Evolutionary conservation across 2,329 filamentous ascomycete species (phyloP).

Genomic region (Calonectria hawksworthii): DNA sequence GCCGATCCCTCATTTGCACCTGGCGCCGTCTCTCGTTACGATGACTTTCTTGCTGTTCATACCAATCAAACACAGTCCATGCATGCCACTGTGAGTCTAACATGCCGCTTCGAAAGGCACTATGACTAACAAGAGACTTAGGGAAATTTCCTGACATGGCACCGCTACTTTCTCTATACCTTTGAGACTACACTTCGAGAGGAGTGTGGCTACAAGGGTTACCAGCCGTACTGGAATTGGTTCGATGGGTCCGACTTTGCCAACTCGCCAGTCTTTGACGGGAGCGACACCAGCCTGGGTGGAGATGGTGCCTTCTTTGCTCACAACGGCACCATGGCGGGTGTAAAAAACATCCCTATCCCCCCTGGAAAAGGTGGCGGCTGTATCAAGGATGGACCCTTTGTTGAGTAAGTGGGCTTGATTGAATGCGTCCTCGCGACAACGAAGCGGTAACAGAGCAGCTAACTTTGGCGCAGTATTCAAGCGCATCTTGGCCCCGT

Average conservation of each 20-base stretch:
- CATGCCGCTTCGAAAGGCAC: background rate
- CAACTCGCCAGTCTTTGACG: slow-evolving; percentile 67
- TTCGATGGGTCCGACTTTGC: slow-evolving; percentile 59
- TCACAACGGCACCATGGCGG: background rate
- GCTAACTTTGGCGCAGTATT: background rate
- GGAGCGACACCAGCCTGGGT: slow-evolving; percentile 38
- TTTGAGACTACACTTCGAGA: slow-evolving; percentile 44
- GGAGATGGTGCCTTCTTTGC: background rate
- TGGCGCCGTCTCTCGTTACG: slow-evolving; percentile 58
- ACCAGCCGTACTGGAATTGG: slow-evolving; percentile 65
- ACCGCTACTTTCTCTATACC: slow-evolving; percentile 43
- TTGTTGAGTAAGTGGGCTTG: slow-evolving; percentile 10
- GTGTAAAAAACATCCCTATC: slow-evolving; percentile 41
- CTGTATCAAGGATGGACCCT: slow-evolving; percentile 33
- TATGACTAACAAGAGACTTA: background rate
- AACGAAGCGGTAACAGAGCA: background rate
- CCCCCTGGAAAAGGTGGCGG: slow-evolving; percentile 38
- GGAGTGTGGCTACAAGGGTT: slow-evolving; percentile 50
- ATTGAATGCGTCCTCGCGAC: background rate
- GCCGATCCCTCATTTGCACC: slow-evolving; percentile 50
- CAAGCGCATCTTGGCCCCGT: slow-evolving; percentile 5
- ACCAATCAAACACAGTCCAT: slow-evolving; percentile 60
- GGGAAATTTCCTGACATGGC: slow-evolving; percentile 44
- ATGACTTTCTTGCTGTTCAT: slow-evolving; percentile 64
- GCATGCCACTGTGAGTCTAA: slow-evolving; percentile 50